These are phyloP conservation scores for Rubia tinctorum DNA, from an alignment of 305 asterid species.

Conservation along the genomic window DNA sequence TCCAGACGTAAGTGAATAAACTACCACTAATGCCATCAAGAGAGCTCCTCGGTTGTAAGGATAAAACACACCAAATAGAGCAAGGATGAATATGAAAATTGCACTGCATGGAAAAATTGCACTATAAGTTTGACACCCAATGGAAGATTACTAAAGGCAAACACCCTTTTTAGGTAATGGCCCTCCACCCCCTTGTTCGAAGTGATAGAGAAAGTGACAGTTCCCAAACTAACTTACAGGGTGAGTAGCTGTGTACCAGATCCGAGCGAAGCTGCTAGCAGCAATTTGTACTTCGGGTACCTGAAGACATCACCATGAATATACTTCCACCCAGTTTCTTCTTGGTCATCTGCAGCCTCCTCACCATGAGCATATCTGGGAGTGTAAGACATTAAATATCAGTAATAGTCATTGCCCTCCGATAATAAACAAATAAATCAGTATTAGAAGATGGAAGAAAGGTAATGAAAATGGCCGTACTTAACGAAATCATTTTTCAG, in stretches of 20 bases:
- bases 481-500: slow-evolving; percentile 30
- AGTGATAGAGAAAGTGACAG: neutral
- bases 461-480: slow-evolving; percentile 24
- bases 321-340: slow-evolving; percentile 80
- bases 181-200: neutral
- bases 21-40: slow-evolving; percentile 23
- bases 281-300: slow-evolving; percentile 64
- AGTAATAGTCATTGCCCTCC: neutral
- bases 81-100: slow-evolving; percentile 24
- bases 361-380: slow-evolving; percentile 69
- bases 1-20: slow-evolving; percentile 34
- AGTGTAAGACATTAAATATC: neutral
- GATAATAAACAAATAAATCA: neutral
- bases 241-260: slow-evolving; percentile 78
- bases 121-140: neutral
- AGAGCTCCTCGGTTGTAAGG: slow-evolving; percentile 33
- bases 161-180: neutral
- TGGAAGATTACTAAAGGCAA: neutral
- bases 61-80: slow-evolving; percentile 28
- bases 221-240: neutral
- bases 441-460: neutral
- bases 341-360: slow-evolving; percentile 73
- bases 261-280: slow-evolving; percentile 76
- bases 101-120: slow-evolving; percentile 17
- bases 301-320: slow-evolving; percentile 50